Base-by-base conservation (phyloP, 75 land plant species). In the Larix kaempferi region DNA sequence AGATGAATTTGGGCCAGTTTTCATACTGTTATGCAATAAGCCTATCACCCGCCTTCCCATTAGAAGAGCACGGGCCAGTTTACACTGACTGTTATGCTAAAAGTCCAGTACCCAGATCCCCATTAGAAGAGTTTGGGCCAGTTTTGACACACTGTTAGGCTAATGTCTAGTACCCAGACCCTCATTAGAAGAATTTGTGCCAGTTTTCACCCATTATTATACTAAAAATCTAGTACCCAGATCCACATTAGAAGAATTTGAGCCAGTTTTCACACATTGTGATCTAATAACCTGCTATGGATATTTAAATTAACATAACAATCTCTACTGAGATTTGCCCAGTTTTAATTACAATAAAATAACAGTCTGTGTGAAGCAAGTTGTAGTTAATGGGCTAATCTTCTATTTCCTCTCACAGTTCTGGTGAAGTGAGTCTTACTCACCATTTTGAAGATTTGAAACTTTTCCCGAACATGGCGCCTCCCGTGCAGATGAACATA, bases 381-480 rank as follows among this genome's bases (percentile, higher is more conserved):
- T 62, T 62, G 23, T 62, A 23, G 29, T 26, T 25, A 25, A 23
- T 25, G 12, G 3, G 29, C 33, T 62, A 41, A 33, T 16, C 41
- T 19, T 33, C 6, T 25, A 27, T 57, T 65, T 26, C 77, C 15
- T 29, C 14, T 22, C 8, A 26, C n/a, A 75, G 26, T n/a, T 3
- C 21, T 25, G 15, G 59, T 23, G 6, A 25, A 26, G 77, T 5
- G 56, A 54, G 23, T 25, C 16, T 41, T 62, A 35, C 83, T 78
- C 67, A 81, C 83, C 83, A 82, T 82, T 82, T 82, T 57, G 74
- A 73, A 57, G 83, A 81, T 15, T 82, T 82, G 83, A 82, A 82
- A 49, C 83, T 74, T 55, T 79, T 79, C 49, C 74, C 59, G 52
- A 82, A 79, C 83, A 82, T 79, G 3, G 81, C 35, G 25, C 25